Percentiles rank a stretch among this genome's conserved stretches.
Conservation (phyloP, 306 rosid genomes). For the Urtica urens region DNA sequence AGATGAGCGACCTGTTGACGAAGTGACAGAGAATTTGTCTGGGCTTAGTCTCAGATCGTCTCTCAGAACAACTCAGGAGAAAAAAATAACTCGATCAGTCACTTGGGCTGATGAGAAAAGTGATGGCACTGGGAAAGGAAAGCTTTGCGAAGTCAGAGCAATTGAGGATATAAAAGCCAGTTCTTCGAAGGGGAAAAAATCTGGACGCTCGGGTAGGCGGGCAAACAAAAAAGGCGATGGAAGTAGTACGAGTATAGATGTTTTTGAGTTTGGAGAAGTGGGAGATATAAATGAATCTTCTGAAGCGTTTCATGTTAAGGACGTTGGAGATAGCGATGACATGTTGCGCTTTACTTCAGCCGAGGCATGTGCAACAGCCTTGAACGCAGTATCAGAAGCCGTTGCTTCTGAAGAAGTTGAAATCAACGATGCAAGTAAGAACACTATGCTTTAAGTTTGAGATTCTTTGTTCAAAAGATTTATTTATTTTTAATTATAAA, state of each 20-base stretch:
- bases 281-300: slow-evolving; percentile 12
- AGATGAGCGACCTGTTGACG: slow-evolving; percentile 22
- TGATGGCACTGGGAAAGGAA: slow-evolving; percentile 25
- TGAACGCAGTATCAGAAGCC: slow-evolving; percentile 66
- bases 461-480: slow-evolving; percentile 13
- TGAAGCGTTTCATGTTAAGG: slow-evolving; percentile 1
- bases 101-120: slow-evolving; percentile 77
- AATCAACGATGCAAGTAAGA: slow-evolving; percentile 59
- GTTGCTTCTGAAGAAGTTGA: slow-evolving; percentile 47
- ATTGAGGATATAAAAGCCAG: slow-evolving; percentile 18
- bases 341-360: slow-evolving; percentile 42
- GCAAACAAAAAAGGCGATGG: slow-evolving; percentile 36
- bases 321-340: slow-evolving; percentile 25
- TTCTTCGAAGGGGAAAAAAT: slow-evolving; percentile 10
- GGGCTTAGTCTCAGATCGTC: slow-evolving; percentile 39
- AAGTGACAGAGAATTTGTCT: slow-evolving; percentile 25
- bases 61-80: slow-evolving; percentile 45
- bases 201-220: slow-evolving; percentile 36
- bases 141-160: slow-evolving; percentile 43
- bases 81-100: slow-evolving; percentile 53
- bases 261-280: slow-evolving; percentile 20
- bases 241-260: slow-evolving; percentile 1
- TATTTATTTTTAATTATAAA: slow-evolving; percentile 5
- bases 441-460: slow-evolving; percentile 15
- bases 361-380: slow-evolving; percentile 75